Evolutionary conservation across 2,329 filamentous ascomycete species (phyloP).

Genomic region (Curvularia sp.): DNA sequence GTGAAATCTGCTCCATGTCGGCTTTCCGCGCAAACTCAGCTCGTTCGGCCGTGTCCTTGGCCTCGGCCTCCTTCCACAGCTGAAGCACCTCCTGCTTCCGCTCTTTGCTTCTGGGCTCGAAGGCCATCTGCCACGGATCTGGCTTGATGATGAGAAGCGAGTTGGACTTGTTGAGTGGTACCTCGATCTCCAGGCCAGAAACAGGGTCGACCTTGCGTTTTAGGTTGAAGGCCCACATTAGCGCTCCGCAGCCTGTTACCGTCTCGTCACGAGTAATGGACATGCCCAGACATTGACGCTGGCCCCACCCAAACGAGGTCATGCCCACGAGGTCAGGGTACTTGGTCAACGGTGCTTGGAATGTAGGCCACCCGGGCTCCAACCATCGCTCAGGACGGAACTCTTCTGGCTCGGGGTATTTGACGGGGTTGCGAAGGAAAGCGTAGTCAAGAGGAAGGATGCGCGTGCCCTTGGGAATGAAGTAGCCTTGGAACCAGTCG

Average conservation of each 20-base stretch:
- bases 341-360: constrained; percentile 68
- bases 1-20: constrained; percentile 26
- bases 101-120: constrained; percentile 58
- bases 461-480: constrained; percentile 58
- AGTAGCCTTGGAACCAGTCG: constrained; percentile 59
- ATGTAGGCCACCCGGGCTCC: constrained; percentile 68
- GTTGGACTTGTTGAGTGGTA: constrained; percentile 60
- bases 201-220: constrained; percentile 57
- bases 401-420: constrained; percentile 69
- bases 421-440: constrained; percentile 57
- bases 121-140: constrained; percentile 62
- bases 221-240: constrained; percentile 59
- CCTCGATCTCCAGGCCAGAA: constrained; percentile 53
- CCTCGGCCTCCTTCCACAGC: constrained; percentile 49
- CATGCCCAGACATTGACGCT: constrained; percentile 68
- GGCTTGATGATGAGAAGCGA: constrained; percentile 66
- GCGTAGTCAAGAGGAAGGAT: constrained; percentile 49
- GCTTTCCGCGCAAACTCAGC: constrained; percentile 44
- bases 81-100: constrained; percentile 45
- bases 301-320: constrained; percentile 71
- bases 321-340: constrained; percentile 70
- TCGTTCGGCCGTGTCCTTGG: constrained; percentile 47
- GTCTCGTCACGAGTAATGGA: constrained; percentile 66
- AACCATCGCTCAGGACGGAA: constrained; percentile 70
- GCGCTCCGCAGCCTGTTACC: constrained; percentile 59